Evolutionary conservation across 805 yeast species (phyloP), one percentile per base, ranked within the genome.

Genomic region (Starmerella floricola): DNA sequence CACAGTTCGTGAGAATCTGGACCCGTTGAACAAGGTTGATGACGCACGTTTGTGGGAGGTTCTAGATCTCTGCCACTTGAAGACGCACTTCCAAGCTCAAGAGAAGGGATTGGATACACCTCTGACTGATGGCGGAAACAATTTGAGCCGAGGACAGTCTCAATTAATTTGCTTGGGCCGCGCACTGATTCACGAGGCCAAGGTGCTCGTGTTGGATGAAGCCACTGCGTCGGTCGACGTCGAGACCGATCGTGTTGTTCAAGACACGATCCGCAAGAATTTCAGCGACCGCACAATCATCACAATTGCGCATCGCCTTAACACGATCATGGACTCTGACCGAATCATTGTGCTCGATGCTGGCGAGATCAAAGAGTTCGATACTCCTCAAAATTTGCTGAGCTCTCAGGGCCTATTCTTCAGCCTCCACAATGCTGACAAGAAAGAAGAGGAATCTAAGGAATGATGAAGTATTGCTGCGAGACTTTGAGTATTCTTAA

Each of bases 221-320:
- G 94, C 78, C 2, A 73, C 78, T 1, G 86, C 93, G 1, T 77
- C 87, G 12, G 87, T 81, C 16, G 93, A 82, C 59, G 78, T 78
- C 16, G 79, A 79, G 57, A 82, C 93, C 0, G 91, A 82, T 55
- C 68, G 69, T 49, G 66, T 81, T 44, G 74, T 82, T 31, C 93
- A 82, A 62, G 73, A 77, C 49, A 82, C 93, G 0, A 81, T 83
- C 38, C 66, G 88, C 44, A 55, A 62, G 2, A 77, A 73, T 51
- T 83, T 83, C 58, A 67, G 62, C 30, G 73, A 78, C 42, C 71
- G 78, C 52, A 84, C 94, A 0, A 81, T 84, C 48, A 60, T 83
- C 49, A 81, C 94, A 0, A 84, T 83, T 55, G 94, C 94, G 0
- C 94, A 83, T 58, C 71, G 94, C 52, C 65, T 83, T 38, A 83